These are phyloP conservation scores for Agastache rugosa DNA, from an alignment of 257 asterid genomes.

Conservation along the genomic window DNA sequence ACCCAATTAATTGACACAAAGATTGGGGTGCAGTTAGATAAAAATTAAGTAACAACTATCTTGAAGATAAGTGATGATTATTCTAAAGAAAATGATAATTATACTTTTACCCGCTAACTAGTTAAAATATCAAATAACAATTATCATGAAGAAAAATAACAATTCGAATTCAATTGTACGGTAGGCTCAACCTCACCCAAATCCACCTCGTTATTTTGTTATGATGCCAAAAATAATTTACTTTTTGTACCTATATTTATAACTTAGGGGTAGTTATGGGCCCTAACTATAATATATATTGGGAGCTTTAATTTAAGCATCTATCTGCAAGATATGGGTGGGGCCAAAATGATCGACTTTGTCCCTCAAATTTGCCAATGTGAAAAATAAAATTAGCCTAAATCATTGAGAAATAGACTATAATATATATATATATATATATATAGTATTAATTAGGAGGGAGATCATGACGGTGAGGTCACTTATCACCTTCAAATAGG, in stretches of 20 bases:
- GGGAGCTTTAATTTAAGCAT: constrained; percentile 1
- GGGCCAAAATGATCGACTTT: constrained; percentile 43
- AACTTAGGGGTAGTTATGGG: neutral
- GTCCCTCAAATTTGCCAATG: constrained; percentile 36
- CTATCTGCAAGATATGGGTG: constrained; percentile 33
- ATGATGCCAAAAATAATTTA: neutral
- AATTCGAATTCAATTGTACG: too few relatives aligned
- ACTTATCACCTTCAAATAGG: constrained; percentile 33
- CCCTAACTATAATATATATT: constrained; percentile 7
- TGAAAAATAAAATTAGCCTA: constrained; percentile 28
- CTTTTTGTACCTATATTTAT: neutral
- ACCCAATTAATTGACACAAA: neutral
- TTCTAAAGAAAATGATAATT: too few relatives aligned
- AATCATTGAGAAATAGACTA: constrained; percentile 37
- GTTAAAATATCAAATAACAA: too few relatives aligned
- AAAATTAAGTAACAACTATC: too few relatives aligned
- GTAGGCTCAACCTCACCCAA: too few relatives aligned
- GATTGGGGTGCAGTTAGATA: too few relatives aligned
- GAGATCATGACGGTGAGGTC: constrained; percentile 43
- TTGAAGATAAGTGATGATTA: too few relatives aligned
- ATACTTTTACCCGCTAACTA: too few relatives aligned
- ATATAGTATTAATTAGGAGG: neutral
- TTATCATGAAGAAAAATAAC: too few relatives aligned
- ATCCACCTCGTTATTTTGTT: neutral
- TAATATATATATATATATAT: too few relatives aligned